Evolutionary conservation across 2,329 filamentous ascomycete species (phyloP).

Genomic region (Diplodia scrobiculata): DNA sequence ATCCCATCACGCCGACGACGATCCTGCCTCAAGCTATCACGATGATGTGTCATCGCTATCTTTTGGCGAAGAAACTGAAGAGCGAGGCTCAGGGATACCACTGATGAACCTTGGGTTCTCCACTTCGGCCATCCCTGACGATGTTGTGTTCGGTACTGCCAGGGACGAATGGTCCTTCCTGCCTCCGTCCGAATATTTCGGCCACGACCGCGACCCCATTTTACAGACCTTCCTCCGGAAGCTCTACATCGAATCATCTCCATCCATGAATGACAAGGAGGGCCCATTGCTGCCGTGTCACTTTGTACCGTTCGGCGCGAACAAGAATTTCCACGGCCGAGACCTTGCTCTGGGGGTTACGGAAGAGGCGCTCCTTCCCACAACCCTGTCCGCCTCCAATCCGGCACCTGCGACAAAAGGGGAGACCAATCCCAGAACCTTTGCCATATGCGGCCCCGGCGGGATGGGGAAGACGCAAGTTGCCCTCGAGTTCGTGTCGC

Average conservation of each 20-base stretch:
- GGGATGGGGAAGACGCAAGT: conserved; percentile 39
- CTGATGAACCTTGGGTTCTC: too few species aligned
- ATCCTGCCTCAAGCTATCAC: neutral
- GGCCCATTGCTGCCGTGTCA: neutral
- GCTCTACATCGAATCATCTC: neutral
- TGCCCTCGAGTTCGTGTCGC: conserved; percentile 33
- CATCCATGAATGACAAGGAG: neutral
- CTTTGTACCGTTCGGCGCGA: neutral
- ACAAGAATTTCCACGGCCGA: neutral
- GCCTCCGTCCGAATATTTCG: neutral
- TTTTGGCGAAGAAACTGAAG: too few species aligned
- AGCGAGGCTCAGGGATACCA: too few species aligned
- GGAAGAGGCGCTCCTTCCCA: neutral
- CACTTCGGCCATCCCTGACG: too few species aligned
- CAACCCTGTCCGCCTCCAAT: too few species aligned
- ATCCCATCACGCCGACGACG: neutral
- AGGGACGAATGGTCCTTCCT: neutral
- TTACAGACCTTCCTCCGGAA: neutral
- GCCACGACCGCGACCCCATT: neutral
- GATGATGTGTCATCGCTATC: too few species aligned
- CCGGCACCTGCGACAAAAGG: neutral
- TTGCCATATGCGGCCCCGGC: conserved; percentile 34
- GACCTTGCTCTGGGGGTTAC: too few species aligned
- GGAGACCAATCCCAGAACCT: neutral
- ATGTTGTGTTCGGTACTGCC: too few species aligned